These are phyloP conservation scores for Aphanomyces invadans DNA, from an alignment of 352 stramenopile genomes.

Conservation along the genomic window DNA sequence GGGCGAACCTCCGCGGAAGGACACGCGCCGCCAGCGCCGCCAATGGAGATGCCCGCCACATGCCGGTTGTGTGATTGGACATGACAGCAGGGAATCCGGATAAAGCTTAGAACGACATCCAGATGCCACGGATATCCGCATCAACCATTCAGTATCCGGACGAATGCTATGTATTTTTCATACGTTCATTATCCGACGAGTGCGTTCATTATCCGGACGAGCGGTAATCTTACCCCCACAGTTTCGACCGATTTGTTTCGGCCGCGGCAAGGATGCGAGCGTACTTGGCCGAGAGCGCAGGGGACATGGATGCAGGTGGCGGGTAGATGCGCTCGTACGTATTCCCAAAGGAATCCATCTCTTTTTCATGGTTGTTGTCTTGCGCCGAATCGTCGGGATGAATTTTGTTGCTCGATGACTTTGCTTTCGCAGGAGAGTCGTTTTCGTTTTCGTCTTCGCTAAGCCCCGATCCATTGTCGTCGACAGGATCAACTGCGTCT, in stretches of 20 bases:
- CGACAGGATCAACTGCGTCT: background rate
- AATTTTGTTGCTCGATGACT: background rate
- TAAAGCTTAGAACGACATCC: too few relatives aligned
- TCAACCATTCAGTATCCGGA: too few relatives aligned
- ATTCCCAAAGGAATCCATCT: conserved; percentile 1
- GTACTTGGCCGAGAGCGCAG: conserved; percentile 7
- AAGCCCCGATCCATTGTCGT: background rate
- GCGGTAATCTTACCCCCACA: conserved; percentile 31
- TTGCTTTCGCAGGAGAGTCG: background rate
- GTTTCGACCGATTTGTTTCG: conserved; percentile 38
- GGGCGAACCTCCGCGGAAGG: background rate
- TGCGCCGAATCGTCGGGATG: background rate
- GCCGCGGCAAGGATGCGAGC: conserved; percentile 28
- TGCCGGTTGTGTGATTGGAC: background rate
- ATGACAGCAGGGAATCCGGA: background rate
- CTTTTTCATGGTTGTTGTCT: conserved; percentile 8
- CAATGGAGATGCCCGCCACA: background rate
- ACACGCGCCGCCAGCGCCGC: background rate
- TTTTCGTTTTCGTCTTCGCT: conserved; percentile 8
- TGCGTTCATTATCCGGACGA: background rate
- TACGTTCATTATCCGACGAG: background rate
- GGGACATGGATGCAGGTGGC: background rate
- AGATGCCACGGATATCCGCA: too few relatives aligned
- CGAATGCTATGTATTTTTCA: too few relatives aligned
- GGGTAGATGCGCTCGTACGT: conserved; percentile 20